phyloP scores from a whole-genome alignment of 2,329 filamentous ascomycete genomes.

The Pezicula carpinea region DNA sequence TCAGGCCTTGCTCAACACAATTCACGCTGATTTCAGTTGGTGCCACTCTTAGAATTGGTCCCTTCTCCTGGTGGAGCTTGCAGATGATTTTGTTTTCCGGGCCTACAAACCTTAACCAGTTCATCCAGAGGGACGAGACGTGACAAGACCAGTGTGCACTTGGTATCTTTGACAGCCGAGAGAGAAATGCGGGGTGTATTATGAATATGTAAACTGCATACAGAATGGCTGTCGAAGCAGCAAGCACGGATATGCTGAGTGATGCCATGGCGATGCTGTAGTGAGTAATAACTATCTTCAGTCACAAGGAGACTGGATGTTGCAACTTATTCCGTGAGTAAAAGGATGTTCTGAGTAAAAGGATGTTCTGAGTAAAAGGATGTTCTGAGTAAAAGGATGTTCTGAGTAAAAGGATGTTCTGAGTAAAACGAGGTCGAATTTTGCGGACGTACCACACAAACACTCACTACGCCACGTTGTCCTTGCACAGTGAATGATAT shows the following conservation, averaged over 20 bases:
- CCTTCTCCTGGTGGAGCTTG: constrained; percentile 33
- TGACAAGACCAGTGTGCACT: constrained; percentile 61
- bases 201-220: constrained; percentile 30
- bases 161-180: constrained; percentile 60
- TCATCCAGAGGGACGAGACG: constrained; percentile 61
- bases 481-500: no score
- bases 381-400: no score
- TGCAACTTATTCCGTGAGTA: no score
- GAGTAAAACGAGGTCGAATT: no score
- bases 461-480: no score
- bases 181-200: constrained; percentile 42
- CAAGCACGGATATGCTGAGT: neutral
- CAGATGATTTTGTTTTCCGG: constrained; percentile 59
- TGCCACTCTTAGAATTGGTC: constrained; percentile 18
- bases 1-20: constrained; percentile 18
- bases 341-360: no score
- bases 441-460: no score
- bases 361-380: no score
- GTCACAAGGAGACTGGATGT: no score
- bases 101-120: constrained; percentile 51
- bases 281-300: neutral
- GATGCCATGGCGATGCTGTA: neutral
- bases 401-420: no score
- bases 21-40: constrained; percentile 59
- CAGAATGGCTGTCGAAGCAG: constrained; percentile 1